Evolutionary conservation across 768 basidiomycete genomes (phyloP).

Genomic region (Boletus fagicola): DNA sequence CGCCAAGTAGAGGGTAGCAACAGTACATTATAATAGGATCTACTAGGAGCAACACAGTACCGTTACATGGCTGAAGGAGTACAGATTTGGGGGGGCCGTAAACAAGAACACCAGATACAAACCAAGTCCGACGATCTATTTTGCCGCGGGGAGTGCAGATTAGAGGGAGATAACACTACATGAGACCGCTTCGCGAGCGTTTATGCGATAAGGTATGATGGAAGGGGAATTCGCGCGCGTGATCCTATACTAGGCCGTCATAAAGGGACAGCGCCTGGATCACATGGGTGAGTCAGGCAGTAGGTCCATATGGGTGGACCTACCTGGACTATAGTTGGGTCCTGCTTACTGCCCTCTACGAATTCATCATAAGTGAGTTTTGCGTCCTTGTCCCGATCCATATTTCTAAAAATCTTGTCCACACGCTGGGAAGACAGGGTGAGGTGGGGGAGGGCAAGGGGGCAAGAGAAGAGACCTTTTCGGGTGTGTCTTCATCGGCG

Average conservation of each 20-base stretch:
- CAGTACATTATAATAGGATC: conserved; percentile 20
- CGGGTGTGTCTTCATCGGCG: conserved; percentile 98
- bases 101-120: conserved; percentile 7
- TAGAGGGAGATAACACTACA: conserved; percentile 28
- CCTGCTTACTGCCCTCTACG: conserved; percentile 97
- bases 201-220: conserved; percentile 24
- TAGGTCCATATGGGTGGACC: conserved; percentile 21
- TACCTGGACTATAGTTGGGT: conserved; percentile 98
- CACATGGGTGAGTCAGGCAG: conserved; percentile 17
- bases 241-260: conserved; percentile 80
- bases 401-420: conserved; percentile 96
- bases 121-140: conserved; percentile 17
- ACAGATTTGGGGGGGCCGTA: conserved; percentile 22
- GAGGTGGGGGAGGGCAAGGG: conserved; percentile 8
- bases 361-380: conserved; percentile 95
- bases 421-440: conserved; percentile 64
- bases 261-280: conserved; percentile 88
- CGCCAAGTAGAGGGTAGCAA: conserved; percentile 26
- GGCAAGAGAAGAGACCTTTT: conserved; percentile 65
- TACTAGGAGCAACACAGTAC: conserved; percentile 20
- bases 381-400: conserved; percentile 96
- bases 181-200: conserved; percentile 21
- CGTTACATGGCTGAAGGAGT: conserved; percentile 29
- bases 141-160: conserved; percentile 17
- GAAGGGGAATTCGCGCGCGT: conserved; percentile 1